phyloP scores from a whole-genome alignment of 768 basidiomycete species.

The Tylopilus balloui region DNA sequence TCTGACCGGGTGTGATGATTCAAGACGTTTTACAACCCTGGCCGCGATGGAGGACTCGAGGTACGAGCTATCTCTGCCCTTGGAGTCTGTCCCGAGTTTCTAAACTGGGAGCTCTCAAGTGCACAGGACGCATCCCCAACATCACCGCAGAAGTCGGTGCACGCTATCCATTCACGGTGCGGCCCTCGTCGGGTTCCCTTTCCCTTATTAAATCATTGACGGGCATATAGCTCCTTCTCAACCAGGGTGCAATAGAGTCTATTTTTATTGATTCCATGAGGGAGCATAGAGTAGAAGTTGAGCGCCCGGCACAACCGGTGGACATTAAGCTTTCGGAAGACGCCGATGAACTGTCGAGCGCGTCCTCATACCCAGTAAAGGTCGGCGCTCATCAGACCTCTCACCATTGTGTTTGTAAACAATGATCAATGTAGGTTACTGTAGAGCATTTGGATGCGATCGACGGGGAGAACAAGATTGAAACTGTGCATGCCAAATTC shows the following conservation, averaged over 20 bases:
- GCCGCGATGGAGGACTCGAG: too few species aligned
- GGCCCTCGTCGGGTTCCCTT: not conserved
- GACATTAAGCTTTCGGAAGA: constrained; percentile 34
- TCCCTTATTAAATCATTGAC: not conserved
- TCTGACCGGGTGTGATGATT: too few species aligned
- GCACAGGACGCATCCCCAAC: constrained; percentile 57
- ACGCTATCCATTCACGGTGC: constrained; percentile 29
- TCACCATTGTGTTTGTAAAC: not conserved
- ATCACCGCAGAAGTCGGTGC: constrained; percentile 34
- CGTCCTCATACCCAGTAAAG: constrained; percentile 29
- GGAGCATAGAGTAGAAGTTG: constrained; percentile 28
- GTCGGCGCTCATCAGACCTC: constrained; percentile 1
- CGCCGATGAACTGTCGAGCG: constrained; percentile 32
- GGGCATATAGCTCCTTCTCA: constrained; percentile 29
- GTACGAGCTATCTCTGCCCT: too few species aligned
- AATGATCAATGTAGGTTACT: constrained; percentile 15
- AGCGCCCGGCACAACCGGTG: constrained; percentile 31
- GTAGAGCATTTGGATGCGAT: constrained; percentile 20
- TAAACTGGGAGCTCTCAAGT: too few species aligned
- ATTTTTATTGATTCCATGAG: not conserved
- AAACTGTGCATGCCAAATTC: constrained; percentile 31
- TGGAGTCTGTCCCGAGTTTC: too few species aligned
- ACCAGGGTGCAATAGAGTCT: constrained; percentile 28
- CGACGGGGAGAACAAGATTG: constrained; percentile 30
- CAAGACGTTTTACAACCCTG: too few species aligned